Conservation (phyloP, 2,329 filamentous ascomycete genomes). For the Cytospora mali region DNA sequence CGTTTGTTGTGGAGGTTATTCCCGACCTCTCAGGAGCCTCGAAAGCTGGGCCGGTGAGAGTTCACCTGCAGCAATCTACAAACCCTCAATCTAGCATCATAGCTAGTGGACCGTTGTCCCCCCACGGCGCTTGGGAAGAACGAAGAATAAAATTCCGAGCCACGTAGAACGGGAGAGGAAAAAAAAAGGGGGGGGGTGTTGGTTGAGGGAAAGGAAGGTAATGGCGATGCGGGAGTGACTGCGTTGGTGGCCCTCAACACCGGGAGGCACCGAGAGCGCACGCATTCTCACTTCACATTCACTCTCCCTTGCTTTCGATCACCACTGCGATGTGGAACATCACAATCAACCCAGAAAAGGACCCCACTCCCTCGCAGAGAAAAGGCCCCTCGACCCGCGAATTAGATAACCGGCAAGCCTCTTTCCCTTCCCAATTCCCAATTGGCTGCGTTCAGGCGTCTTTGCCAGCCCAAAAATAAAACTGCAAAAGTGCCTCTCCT, state of each 20-base stretch:
- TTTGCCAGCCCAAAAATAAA: background rate
- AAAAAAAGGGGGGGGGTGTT: background rate
- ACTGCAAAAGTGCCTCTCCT: background rate
- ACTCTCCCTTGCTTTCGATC: background rate
- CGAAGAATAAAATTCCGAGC: conserved; percentile 3
- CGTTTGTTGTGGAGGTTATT: background rate
- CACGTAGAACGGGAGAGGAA: conserved; percentile 13
- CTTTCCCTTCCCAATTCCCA: too few relatives aligned
- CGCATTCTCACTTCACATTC: background rate
- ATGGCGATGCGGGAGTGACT: too few relatives aligned
- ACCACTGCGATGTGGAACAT: background rate
- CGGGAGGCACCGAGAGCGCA: too few relatives aligned
- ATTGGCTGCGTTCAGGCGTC: background rate
- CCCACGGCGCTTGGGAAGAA: conserved; percentile 14
- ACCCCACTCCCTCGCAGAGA: background rate
- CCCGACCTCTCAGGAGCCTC: background rate
- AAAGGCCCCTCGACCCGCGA: background rate
- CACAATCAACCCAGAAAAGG: background rate
- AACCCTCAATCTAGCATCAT: background rate
- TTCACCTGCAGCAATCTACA: background rate
- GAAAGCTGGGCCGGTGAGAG: background rate
- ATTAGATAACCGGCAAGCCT: too few relatives aligned
- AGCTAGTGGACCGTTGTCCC: background rate
- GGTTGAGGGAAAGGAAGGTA: background rate
- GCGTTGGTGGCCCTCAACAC: too few relatives aligned